phyloP scores from a whole-genome alignment of 2,329 filamentous ascomycete genomes.

The Cladosporium sp. region DNA sequence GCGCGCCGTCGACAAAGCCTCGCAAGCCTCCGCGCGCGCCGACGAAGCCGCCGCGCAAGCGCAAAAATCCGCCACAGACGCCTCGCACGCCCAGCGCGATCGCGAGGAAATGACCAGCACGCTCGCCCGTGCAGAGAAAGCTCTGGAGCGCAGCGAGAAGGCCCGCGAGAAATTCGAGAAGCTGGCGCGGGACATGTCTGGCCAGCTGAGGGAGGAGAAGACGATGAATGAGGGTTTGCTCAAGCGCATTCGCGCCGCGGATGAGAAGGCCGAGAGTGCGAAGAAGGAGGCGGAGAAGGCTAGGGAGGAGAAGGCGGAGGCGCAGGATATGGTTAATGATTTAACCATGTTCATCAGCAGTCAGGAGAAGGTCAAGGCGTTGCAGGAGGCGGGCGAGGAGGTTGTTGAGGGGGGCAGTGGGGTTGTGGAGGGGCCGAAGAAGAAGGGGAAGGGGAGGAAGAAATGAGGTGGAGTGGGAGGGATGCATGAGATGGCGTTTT shows the following conservation, averaged over 20 bases:
- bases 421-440: conserved; percentile 53
- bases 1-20: conserved; percentile 85
- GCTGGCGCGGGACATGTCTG: conserved; percentile 70
- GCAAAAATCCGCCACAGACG: conserved; percentile 29
- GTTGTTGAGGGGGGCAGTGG: conserved; percentile 66
- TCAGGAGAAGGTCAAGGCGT: conserved; percentile 71
- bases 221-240: conserved; percentile 75
- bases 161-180: conserved; percentile 69
- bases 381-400: conserved; percentile 61
- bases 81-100: conserved; percentile 52
- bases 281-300: conserved; percentile 42
- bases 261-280: conserved; percentile 54
- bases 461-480: conserved; percentile 18
- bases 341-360: conserved; percentile 83
- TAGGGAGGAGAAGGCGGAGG: conserved; percentile 59
- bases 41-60: conserved; percentile 51
- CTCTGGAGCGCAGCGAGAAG: conserved; percentile 63
- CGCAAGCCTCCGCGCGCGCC: conserved; percentile 64
- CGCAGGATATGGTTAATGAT: conserved; percentile 84
- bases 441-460: conserved; percentile 42
- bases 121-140: conserved; percentile 67
- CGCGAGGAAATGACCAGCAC: conserved; percentile 51
- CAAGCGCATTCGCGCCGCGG: conserved; percentile 70
- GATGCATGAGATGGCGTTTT: neutral
- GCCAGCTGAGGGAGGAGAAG: conserved; percentile 82